Evolutionary conservation across 2,329 filamentous ascomycete species (phyloP).

Genomic region (Hypoxylon sp.): DNA sequence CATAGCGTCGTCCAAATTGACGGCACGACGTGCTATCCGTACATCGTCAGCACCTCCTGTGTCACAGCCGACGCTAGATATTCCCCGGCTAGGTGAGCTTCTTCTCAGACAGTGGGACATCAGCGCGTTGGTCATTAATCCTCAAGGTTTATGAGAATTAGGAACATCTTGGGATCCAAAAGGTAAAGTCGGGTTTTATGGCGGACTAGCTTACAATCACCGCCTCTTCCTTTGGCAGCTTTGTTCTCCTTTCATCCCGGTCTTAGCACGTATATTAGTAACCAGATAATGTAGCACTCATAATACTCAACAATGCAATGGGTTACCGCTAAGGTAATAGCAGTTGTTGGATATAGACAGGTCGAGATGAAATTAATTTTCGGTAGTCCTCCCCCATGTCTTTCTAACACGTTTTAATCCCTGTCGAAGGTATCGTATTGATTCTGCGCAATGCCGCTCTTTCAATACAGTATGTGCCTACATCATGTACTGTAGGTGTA

Average conservation of each 20-base stretch:
- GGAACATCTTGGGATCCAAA: background rate
- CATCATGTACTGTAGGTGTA: background rate
- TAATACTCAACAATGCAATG: constrained; percentile 1
- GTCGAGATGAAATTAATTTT: constrained; percentile 17
- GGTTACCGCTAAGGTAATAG: constrained; percentile 8
- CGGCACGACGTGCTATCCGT: constrained; percentile 1
- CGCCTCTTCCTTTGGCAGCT: constrained; percentile 1
- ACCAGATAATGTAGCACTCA: constrained; percentile 21
- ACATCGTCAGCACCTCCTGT: background rate
- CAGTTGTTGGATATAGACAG: constrained; percentile 17
- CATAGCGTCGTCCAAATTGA: constrained; percentile 20
- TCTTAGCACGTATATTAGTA: constrained; percentile 4
- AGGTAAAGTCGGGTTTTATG: background rate
- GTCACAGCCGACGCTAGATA: constrained; percentile 12
- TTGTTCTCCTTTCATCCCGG: background rate
- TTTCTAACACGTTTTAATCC: constrained; percentile 39
- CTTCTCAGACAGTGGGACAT: constrained; percentile 10
- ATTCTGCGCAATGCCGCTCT: constrained; percentile 17
- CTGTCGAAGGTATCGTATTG: constrained; percentile 27
- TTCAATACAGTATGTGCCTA: constrained; percentile 14
- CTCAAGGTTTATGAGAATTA: constrained; percentile 1
- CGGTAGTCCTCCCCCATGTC: constrained; percentile 18
- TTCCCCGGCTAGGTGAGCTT: constrained; percentile 23
- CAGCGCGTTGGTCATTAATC: background rate
- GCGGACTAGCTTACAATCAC: background rate